Base-by-base conservation (phyloP, 2,329 filamentous ascomycete genomes). In the Fusarium sp. region DNA sequence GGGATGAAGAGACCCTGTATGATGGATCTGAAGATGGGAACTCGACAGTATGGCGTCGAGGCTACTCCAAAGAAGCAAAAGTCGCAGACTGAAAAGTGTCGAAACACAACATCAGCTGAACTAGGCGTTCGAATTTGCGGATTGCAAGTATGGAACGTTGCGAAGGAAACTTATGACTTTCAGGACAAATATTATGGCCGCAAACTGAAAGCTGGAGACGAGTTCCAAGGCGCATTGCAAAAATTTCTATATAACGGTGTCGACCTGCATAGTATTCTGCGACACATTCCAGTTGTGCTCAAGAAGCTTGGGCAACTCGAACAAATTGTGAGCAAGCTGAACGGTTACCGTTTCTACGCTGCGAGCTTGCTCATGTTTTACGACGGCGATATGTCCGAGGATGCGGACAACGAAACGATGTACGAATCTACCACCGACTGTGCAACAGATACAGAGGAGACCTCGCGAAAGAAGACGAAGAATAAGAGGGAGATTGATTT, bases 11-110 rank as follows among this genome's bases (percentile, higher is more conserved):
- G 93, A 56, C 96, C 96, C 10, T 98, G 96, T 82, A 97, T 99
- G 66, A 92, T 99, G 81, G 96, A 99, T 79, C 86, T 99, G 70
- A 99, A 99, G 80, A 99, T 99, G 96, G 96, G 96, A 25, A 99
- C 96, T 12, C 91, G 96, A 5, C 96, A 99, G 79, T 98, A 98
- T 80, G 96, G 96, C 12, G 90, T 98, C 18, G 95, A 98, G 75
- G 96, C 96, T 5, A 91, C 89, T 59, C 91, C 94, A 46, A 97
- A 97, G 85, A 99, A 99, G 82, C 93, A 95, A 78, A 91, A 92
- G 67, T 98, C 96, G 0, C 96, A 99, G 81, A 90, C 94, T 64
- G 91, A 94, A 75, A 99, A 99, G 82, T 98, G 96, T 81, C 92
- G 93, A 72, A 92, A 89, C 71, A 99, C 96, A 1, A 99, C 96